Conservation (phyloP, 2,329 filamentous ascomycete species). For the Fusarium agapanthi region DNA sequence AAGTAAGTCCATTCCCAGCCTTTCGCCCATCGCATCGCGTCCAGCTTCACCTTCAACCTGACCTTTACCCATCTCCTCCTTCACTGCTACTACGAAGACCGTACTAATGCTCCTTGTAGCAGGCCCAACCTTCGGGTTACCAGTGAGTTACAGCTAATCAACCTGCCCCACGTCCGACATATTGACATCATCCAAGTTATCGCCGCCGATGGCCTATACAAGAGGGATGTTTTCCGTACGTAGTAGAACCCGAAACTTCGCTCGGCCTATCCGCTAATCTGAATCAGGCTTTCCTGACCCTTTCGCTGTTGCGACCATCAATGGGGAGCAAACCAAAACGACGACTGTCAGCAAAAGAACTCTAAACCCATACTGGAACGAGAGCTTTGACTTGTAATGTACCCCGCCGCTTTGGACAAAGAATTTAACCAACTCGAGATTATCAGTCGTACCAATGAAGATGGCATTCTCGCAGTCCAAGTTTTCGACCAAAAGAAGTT, state of each 20-base stretch:
- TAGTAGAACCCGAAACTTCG: slow-evolving; percentile 38
- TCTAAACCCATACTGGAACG: slow-evolving; percentile 99
- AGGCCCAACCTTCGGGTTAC: slow-evolving; percentile 92
- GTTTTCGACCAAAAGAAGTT: slow-evolving; percentile 99
- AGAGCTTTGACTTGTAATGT: slow-evolving; percentile 96
- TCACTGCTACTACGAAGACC: not conserved
- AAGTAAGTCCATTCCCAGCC: slow-evolving; percentile 43
- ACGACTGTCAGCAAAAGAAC: slow-evolving; percentile 97
- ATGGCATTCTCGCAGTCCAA: slow-evolving; percentile 95
- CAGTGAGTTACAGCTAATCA: slow-evolving; percentile 67
- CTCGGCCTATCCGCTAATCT: slow-evolving; percentile 42
- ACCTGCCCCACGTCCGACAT: slow-evolving; percentile 32
- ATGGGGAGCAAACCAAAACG: slow-evolving; percentile 98
- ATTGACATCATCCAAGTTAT: slow-evolving; percentile 76
- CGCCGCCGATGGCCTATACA: slow-evolving; percentile 97
- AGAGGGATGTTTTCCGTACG: slow-evolving; percentile 98
- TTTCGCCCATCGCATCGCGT: slow-evolving; percentile 21
- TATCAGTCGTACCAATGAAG: slow-evolving; percentile 84
- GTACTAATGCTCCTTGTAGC: slow-evolving; percentile 56
- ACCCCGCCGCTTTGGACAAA: slow-evolving; percentile 17
- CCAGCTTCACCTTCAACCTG: not conserved
- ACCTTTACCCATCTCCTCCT: not conserved
- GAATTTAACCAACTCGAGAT: slow-evolving; percentile 17
- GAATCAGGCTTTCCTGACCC: slow-evolving; percentile 90
- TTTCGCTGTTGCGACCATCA: slow-evolving; percentile 95